Evolutionary conservation across 1,284 basidiomycete species (phyloP).

Genomic region (Tylopilus orsonianus): DNA sequence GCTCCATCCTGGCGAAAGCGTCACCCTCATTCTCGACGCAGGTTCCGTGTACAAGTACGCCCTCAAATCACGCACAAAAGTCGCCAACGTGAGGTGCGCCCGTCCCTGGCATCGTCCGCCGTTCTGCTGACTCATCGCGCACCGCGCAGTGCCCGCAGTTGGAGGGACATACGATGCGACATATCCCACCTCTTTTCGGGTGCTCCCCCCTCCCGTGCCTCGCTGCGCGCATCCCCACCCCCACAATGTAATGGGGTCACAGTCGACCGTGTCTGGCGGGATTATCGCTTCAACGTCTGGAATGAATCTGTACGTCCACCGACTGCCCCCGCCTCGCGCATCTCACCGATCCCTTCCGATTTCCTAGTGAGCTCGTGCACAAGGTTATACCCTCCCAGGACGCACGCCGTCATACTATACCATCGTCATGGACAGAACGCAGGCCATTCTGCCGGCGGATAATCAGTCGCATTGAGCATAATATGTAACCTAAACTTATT

Average conservation of each 20-base stretch:
- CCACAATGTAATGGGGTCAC: conserved; percentile 52
- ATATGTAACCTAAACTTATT: conserved; percentile 33
- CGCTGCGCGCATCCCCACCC: conserved; percentile 31
- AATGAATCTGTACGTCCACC: conserved; percentile 36
- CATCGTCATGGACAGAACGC: conserved; percentile 29
- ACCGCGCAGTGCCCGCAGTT: conserved; percentile 53
- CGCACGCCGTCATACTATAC: conserved; percentile 29
- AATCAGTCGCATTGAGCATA: conserved; percentile 30
- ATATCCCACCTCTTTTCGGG: conserved; percentile 60
- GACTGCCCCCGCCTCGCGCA: not conserved
- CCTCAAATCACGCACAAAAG: conserved; percentile 60
- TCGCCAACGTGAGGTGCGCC: conserved; percentile 68
- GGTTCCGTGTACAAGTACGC: conserved; percentile 68
- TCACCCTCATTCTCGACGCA: conserved; percentile 66
- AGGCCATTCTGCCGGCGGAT: conserved; percentile 32
- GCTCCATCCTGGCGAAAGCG: conserved; percentile 59
- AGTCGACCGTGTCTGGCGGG: conserved; percentile 65
- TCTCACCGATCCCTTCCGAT: conserved; percentile 10
- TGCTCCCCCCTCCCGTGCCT: conserved; percentile 31
- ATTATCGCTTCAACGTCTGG: conserved; percentile 64
- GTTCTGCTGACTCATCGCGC: conserved; percentile 7
- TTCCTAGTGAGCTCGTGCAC: conserved; percentile 23
- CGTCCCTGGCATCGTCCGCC: conserved; percentile 4
- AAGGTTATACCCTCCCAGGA: conserved; percentile 26
- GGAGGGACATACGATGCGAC: conserved; percentile 62